These are phyloP conservation scores for Orbilia javanica DNA, from an alignment of 2,329 filamentous ascomycete genomes.

Conservation along the genomic window DNA sequence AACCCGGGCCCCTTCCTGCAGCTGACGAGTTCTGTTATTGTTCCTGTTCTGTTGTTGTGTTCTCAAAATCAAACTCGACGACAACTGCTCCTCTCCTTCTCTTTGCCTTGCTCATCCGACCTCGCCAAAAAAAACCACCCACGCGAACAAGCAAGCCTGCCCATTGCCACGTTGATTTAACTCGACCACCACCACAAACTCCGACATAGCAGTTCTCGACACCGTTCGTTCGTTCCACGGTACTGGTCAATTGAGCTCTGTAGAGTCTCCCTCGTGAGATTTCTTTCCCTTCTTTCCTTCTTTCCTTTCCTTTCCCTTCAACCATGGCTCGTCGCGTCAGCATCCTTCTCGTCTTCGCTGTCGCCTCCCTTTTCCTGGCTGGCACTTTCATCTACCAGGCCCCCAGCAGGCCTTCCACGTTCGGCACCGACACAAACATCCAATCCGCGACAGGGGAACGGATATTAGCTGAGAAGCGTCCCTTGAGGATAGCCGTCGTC, in stretches of 20 bases:
- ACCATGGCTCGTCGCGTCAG: constrained; percentile 59
- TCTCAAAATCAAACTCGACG: constrained; percentile 2
- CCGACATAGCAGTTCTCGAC: not conserved
- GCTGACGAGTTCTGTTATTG: not conserved
- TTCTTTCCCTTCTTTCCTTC: constrained; percentile 18
- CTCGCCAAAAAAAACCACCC: constrained; percentile 34
- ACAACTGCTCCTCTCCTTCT: constrained; percentile 15
- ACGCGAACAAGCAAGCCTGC: constrained; percentile 19
- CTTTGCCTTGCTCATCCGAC: constrained; percentile 14
- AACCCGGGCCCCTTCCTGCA: constrained; percentile 1
- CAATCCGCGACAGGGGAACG: constrained; percentile 13
- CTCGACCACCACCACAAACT: not conserved
- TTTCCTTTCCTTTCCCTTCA: no score
- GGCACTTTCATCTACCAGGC: constrained; percentile 58
- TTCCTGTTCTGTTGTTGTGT: not conserved
- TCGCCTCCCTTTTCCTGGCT: constrained; percentile 58
- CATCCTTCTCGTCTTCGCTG: constrained; percentile 56
- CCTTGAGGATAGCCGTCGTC: constrained; percentile 58
- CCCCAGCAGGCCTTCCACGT: constrained; percentile 40
- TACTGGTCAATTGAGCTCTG: constrained; percentile 25
- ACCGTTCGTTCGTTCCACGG: constrained; percentile 4
- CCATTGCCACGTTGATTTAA: constrained; percentile 22
- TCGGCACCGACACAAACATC: constrained; percentile 15
- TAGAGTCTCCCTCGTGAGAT: constrained; percentile 18
- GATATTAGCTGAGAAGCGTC: constrained; percentile 40